Percentiles rank a stretch among this genome's conserved stretches.
These are phyloP conservation scores for Phenoliferia sp. DNA, from an alignment of 1,284 basidiomycete genomes.

Conservation along the genomic window DNA sequence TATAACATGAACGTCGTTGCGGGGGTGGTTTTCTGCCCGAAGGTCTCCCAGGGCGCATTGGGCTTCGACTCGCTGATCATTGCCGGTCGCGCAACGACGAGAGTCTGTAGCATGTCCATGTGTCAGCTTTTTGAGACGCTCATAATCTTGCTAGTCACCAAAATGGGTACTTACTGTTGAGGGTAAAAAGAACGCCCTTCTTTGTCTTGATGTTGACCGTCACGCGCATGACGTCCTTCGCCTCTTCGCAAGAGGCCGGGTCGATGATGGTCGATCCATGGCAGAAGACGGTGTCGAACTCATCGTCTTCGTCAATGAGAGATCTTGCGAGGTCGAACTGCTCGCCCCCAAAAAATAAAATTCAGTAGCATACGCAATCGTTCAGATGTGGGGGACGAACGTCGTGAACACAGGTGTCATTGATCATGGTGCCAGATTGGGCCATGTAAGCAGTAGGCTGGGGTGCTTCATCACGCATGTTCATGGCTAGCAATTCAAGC, in stretches of 20 bases:
- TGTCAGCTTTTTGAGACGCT: neutral
- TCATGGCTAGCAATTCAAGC: neutral
- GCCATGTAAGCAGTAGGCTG: neutral
- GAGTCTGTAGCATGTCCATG: neutral
- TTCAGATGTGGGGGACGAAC: neutral
- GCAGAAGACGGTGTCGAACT: neutral
- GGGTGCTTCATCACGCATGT: constrained; percentile 1
- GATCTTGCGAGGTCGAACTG: neutral
- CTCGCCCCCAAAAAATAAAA: neutral
- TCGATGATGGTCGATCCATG: neutral
- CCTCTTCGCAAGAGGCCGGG: neutral
- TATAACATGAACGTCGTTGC: neutral
- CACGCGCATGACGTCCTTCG: neutral
- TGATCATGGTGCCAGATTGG: neutral
- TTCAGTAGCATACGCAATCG: neutral
- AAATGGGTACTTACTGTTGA: neutral
- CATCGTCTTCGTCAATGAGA: neutral
- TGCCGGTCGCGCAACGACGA: neutral
- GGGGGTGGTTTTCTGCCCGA: neutral
- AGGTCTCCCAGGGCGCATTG: constrained; percentile 1
- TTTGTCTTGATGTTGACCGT: neutral
- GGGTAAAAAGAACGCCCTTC: neutral
- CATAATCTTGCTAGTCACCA: neutral
- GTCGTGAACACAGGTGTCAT: constrained; percentile 1
- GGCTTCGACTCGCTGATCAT: neutral